Evolutionary conservation across 169 alveolate species (phyloP).

Genomic region (Eimeria acervulina): DNA sequence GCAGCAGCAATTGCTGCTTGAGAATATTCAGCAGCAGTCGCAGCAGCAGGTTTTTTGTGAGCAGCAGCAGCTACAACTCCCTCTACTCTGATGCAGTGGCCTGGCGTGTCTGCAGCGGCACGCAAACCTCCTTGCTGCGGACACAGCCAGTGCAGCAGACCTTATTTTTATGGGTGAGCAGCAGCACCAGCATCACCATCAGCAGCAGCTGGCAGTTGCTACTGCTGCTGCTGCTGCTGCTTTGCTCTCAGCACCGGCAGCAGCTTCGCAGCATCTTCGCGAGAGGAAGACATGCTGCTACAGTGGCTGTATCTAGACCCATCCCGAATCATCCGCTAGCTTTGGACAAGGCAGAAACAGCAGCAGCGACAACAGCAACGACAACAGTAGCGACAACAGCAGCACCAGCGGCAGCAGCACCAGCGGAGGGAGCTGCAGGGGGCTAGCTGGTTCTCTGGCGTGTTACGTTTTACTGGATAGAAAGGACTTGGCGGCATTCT

Average conservation of each 20-base stretch:
- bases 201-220: constrained; percentile 46
- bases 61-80: constrained; percentile 66
- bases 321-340: background rate
- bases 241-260: background rate
- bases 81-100: constrained; percentile 15
- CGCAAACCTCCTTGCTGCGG: background rate
- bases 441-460: constrained; percentile 42
- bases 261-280: background rate
- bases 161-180: background rate
- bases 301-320: background rate
- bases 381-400: background rate
- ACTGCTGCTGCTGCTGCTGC: background rate
- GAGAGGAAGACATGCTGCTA: background rate
- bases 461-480: background rate
- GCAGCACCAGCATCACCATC: background rate
- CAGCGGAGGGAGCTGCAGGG: background rate
- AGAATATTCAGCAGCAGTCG: constrained; percentile 63
- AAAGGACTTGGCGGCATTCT: constrained; percentile 59
- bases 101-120: background rate
- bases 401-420: constrained; percentile 14
- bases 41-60: constrained; percentile 75
- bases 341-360: background rate
- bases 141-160: constrained; percentile 4
- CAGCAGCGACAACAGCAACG: background rate
- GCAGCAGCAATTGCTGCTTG: constrained; percentile 59